Evolutionary conservation across 2,329 filamentous ascomycete genomes (phyloP).

Genomic region (Metarhizium guizhouense): DNA sequence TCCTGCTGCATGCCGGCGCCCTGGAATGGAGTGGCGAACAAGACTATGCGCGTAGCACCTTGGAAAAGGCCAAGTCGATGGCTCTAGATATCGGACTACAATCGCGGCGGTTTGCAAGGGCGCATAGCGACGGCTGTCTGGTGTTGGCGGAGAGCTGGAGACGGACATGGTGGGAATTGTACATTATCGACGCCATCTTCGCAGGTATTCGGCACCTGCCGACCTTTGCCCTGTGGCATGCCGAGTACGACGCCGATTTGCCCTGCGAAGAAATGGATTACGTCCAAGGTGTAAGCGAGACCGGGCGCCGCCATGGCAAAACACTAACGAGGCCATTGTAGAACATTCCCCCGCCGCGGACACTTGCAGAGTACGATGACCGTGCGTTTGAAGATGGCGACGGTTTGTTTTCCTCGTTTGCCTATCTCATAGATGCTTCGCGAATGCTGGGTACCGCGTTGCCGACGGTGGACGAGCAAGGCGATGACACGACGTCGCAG

Average conservation of each 20-base stretch:
- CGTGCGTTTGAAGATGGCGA: constrained; percentile 56
- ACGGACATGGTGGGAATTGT: constrained; percentile 74
- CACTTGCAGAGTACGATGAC: constrained; percentile 64
- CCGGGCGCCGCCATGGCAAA: background rate
- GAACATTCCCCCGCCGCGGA: constrained; percentile 44
- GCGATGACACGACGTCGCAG: constrained; percentile 18
- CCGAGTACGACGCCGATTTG: constrained; percentile 54
- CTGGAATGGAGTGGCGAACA: constrained; percentile 64
- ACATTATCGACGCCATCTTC: constrained; percentile 65
- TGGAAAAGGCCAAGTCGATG: constrained; percentile 39
- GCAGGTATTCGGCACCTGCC: constrained; percentile 62
- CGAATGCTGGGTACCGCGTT: constrained; percentile 55
- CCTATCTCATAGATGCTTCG: constrained; percentile 68
- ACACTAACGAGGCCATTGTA: constrained; percentile 10
- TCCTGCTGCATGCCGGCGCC: constrained; percentile 61
- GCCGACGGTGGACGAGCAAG: constrained; percentile 34
- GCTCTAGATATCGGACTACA: constrained; percentile 49
- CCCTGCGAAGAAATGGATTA: constrained; percentile 68
- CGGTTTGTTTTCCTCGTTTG: constrained; percentile 63
- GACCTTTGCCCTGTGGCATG: constrained; percentile 52
- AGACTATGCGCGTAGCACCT: constrained; percentile 50
- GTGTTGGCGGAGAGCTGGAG: constrained; percentile 67
- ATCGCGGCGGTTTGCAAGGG: constrained; percentile 49
- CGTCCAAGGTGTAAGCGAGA: constrained; percentile 33
- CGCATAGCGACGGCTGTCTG: constrained; percentile 46